Evolutionary conservation across 768 basidiomycete species (phyloP).

Genomic region (Mycena belliarum): DNA sequence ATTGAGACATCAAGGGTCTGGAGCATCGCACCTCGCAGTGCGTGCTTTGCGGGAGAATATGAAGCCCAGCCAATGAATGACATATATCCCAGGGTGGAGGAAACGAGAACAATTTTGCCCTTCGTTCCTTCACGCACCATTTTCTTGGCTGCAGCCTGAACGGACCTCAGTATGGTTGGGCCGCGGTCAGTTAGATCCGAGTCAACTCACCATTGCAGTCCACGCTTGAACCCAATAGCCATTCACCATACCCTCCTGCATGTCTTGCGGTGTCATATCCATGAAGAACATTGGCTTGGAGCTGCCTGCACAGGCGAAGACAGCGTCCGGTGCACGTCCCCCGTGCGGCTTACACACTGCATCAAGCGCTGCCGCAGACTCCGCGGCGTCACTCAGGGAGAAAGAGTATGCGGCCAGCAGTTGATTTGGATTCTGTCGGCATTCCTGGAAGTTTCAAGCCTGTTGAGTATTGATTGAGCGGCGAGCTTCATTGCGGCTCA

Average conservation of each 20-base stretch:
- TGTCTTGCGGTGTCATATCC: slow-evolving; percentile 59
- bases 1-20: no score
- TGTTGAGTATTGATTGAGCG: background rate
- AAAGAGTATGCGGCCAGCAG: slow-evolving; percentile 66
- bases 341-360: slow-evolving; percentile 55
- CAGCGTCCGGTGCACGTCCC: slow-evolving; percentile 67
- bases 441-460: slow-evolving; percentile 39
- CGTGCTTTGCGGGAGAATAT: slow-evolving; percentile 85
- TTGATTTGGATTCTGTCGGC: slow-evolving; percentile 58
- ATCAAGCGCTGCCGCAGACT: slow-evolving; percentile 62
- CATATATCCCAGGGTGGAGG: slow-evolving; percentile 74
- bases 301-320: slow-evolving; percentile 80
- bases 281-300: slow-evolving; percentile 73
- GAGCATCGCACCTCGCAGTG: slow-evolving; percentile 63
- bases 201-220: slow-evolving; percentile 57
- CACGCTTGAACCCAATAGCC: slow-evolving; percentile 56
- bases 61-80: slow-evolving; percentile 75
- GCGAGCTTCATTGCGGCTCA: background rate
- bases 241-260: slow-evolving; percentile 49
- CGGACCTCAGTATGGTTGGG: background rate
- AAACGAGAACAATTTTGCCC: slow-evolving; percentile 77
- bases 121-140: slow-evolving; percentile 58
- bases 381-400: slow-evolving; percentile 53
- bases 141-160: slow-evolving; percentile 64
- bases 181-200: no score